phyloP scores from a whole-genome alignment of 306 rosid species.

The Fragaria ananassa region DNA sequence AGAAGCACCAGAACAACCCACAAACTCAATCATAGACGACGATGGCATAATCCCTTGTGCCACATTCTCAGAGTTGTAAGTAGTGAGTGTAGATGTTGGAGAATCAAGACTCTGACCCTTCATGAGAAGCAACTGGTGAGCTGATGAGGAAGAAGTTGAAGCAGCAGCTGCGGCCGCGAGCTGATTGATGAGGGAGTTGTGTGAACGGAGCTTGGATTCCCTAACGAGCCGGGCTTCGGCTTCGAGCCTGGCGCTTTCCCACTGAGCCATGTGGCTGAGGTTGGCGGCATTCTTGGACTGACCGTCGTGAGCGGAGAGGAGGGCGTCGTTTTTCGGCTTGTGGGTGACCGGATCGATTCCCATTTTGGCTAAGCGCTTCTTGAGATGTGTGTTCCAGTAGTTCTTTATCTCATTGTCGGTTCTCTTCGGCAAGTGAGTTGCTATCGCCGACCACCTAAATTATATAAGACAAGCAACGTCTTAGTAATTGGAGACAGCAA shows the following conservation, averaged over 20 bases:
- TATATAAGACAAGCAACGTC: conserved; percentile 8
- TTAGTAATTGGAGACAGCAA: neutral
- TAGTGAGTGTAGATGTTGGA: conserved; percentile 79
- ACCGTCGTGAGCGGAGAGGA: conserved; percentile 53
- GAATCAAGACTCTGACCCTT: conserved; percentile 49
- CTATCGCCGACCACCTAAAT: conserved; percentile 98
- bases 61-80: conserved; percentile 34
- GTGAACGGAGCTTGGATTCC: conserved; percentile 74
- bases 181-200: conserved; percentile 35
- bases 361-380: conserved; percentile 91
- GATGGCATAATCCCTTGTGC: conserved; percentile 34
- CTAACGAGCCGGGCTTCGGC: conserved; percentile 95
- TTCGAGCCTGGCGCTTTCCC: conserved; percentile 99
- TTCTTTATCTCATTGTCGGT: conserved; percentile 96
- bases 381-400: conserved; percentile 97
- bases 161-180: conserved; percentile 30
- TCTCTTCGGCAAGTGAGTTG: conserved; percentile 95
- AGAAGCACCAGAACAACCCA: conserved; percentile 60
- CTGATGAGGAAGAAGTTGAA: conserved; percentile 4
- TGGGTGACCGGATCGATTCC: conserved; percentile 96
- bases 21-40: conserved; percentile 62
- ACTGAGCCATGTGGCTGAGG: conserved; percentile 97
- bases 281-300: conserved; percentile 83
- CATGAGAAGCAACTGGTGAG: conserved; percentile 1
- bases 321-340: conserved; percentile 81